Evolutionary conservation across 495 filamentous ascomycete genomes (phyloP), one percentile per base, ranked within the genome.

Genomic region (Polyplosphaeria fusca): DNA sequence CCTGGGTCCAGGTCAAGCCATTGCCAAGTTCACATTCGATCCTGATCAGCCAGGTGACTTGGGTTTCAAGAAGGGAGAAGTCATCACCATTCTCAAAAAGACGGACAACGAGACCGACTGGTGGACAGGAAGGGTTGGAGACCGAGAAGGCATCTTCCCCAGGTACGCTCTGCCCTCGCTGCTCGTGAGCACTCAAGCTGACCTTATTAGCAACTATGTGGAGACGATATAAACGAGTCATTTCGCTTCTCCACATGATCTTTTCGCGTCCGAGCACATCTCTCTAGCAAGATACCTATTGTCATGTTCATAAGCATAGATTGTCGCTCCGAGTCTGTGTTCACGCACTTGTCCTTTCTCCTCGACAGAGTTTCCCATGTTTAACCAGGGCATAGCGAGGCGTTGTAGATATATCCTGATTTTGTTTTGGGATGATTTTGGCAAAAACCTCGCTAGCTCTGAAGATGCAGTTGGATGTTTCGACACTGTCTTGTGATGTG

Each of bases 21-120:
- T 95, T 41, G 93, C 93, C 0, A 74, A 96, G 51, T 97, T 86
- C 64, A 91, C 87, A 2, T 98, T 97, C 69, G 91, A 96, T 58
- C 84, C 89, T 2, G 91, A 96, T 66, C 91, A 98, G 66, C 82
- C 87, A 0, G 93, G 93, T 20, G 93, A 98, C 68, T 71, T 98
- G 54, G 87, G 84, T 0, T 97, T 97, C 77, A 95, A 94, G 77
- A 97, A 98, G 76, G 93, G 93, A 18, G 93, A 98, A 28, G 74
- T 97, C 45, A 96, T 98, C 60, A 96, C 91, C n/a, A 93, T 98
- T 52, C 71, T 92, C 18, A 97, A 98, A 75, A 86, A 88, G 68
- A 96, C 93, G n/a, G 89, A 98, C 0, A 90, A 82, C 59, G 86
- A 86, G 56, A 85, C 83, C 9, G 91, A 95, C 70, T 94, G 92